Base-by-base conservation (phyloP, 257 asterid species). In the Penstemon barbatus region DNA sequence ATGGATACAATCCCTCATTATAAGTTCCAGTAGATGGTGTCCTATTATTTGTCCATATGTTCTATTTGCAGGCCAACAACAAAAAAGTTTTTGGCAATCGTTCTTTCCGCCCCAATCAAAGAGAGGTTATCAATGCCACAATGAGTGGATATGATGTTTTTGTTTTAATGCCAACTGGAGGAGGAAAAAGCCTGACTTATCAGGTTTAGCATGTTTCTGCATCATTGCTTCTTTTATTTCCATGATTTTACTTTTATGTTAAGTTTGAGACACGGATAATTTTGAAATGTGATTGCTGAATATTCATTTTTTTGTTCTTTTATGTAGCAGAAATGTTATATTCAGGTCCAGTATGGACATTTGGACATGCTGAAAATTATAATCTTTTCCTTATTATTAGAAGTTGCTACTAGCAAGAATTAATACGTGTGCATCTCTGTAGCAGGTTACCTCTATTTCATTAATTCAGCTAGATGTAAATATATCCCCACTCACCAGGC, bases 81-180 rank as follows among this genome's bases (percentile, higher is more conserved):
- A 87, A 81, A 68, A 87, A 71, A 50, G 89, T 86, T 53, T 93
- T 93, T 38, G 99, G 99, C 25, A 93, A 93, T 80, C 96, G 83
- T 76, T 87, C 92, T 65, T 90, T 93, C 79, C 96, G 99, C 64
- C 99, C 97, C 68, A 90, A 90, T 70, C 99, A 93, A 79, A 86
- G 97, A 74, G 99, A 93, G 85, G 95, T 93, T 83, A 93, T 93
- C 68, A 93, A 93, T 82, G 97, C 99, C 71, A 93, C 97, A 49
- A 88, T 93, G 96, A 88, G 97, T 52, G 96, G 99, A 75, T 78
- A 74, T 58, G 99, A 93, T 72, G 96, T 86, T 38, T 93, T 93
- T 76, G 99, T 93, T 74, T 79, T 93, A 65, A 90, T 93, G 99
- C 99, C 99, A 66, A 93, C 99, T 71, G 99, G 99, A 78, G 97